Base-by-base conservation (phyloP, 1,284 basidiomycete genomes). In the Ganoderma lucidum region DNA sequence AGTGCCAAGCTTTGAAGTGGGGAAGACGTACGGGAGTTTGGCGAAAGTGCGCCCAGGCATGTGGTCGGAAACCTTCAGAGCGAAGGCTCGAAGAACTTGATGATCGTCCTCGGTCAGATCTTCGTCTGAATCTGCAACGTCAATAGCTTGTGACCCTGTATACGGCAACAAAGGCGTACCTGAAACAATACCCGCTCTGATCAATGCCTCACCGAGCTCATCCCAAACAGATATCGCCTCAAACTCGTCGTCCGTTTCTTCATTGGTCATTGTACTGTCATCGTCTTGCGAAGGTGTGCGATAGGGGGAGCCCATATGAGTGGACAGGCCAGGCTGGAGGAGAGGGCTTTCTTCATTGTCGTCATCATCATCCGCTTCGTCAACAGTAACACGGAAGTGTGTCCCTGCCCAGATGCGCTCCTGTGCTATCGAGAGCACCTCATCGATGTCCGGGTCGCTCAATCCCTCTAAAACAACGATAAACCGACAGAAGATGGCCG, bases 31-130 rank as follows among this genome's bases (percentile, higher is more conserved):
- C 1, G 64, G 56, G 5, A 76, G 68, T 23, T 70, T 70, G 0
- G 58, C 70, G 53, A 76, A 78, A 0, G 73, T 67, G n/a, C 63
- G 32, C 30, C 66, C 64, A 6, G 76, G 51, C 68, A 76, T 71
- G 58, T 76, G 75, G 0, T 42, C 51, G 4, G 73, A 66, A 6
- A 76, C 68, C 62, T 76, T 76, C 37, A 73, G 68, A 3, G 76
- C 70, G 58, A 75, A 76, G 2, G 70, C 64, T 0, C 70, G 70
- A 0, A 76, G 67, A 28, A n/a, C n/a, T 1, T n/a, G 2, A 12
- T 71, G 19, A 35, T 76, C 75, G 0, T 72, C 56, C 15, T 71
- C 63, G 0, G 48, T 65, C 0, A 76, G 60, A 19, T 75, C 63
- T 1, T 70, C 53, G 1, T 32, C 74, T 73, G 32, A 30, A 4